These are phyloP conservation scores for Solanum etuberosum DNA, from an alignment of 257 asterid species.

Conservation along the genomic window DNA sequence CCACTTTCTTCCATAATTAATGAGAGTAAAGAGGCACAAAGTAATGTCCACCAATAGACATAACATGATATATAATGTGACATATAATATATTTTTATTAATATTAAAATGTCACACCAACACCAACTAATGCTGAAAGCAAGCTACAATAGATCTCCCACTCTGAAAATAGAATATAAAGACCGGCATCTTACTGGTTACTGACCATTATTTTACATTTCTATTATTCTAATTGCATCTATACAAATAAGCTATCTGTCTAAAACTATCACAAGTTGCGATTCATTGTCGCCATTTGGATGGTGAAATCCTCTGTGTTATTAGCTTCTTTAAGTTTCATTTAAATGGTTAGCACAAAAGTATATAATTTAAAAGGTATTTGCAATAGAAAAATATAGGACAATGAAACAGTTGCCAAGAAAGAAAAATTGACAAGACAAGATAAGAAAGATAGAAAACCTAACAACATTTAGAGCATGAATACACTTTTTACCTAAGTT, in stretches of 20 bases:
- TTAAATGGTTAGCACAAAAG: background rate
- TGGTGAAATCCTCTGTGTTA: background rate
- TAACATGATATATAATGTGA: no score
- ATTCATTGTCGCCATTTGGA: background rate
- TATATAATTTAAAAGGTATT: background rate
- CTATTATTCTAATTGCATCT: background rate
- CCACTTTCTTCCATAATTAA: no score
- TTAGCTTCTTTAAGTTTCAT: background rate
- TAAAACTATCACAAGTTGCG: background rate
- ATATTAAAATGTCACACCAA: no score
- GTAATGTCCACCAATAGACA: no score
- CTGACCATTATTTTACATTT: background rate
- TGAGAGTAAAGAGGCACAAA: no score
- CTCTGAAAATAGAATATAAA: background rate
- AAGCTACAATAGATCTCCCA: background rate
- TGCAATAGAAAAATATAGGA: background rate
- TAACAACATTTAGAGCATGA: background rate
- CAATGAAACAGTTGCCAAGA: background rate
- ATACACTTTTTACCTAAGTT: background rate
- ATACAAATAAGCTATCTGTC: background rate
- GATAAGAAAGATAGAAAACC: background rate
- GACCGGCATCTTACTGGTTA: background rate
- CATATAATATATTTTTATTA: no score
- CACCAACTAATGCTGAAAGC: background rate
- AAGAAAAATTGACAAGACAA: background rate